Conservation (phyloP, 768 basidiomycete genomes). For the Kondoa malvinella region DNA sequence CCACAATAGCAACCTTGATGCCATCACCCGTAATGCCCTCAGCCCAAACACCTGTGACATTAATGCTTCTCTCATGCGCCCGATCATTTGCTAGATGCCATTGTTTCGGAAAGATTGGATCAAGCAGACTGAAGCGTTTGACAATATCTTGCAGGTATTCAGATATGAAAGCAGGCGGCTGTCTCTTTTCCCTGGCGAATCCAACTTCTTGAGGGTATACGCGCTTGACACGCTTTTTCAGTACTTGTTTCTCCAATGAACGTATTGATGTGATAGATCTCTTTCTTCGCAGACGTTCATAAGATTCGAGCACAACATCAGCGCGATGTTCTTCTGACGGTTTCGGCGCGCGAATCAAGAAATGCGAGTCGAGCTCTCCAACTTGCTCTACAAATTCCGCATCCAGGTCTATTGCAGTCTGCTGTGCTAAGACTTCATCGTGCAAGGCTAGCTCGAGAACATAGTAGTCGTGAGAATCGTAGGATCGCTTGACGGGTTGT, state of each 20-base stretch:
- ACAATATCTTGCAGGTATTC: constrained; percentile 33
- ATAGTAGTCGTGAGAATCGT: constrained; percentile 55
- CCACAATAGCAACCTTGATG: constrained; percentile 70
- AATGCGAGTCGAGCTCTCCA: constrained; percentile 64
- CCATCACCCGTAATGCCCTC: constrained; percentile 75
- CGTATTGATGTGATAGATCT: constrained; percentile 20
- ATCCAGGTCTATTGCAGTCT: constrained; percentile 46
- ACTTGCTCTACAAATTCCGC: constrained; percentile 75
- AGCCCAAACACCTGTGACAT: constrained; percentile 83
- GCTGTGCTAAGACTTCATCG: constrained; percentile 27
- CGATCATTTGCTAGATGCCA: constrained; percentile 92
- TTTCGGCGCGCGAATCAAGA: constrained; percentile 50
- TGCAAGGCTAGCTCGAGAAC: constrained; percentile 26
- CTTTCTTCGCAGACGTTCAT: not conserved
- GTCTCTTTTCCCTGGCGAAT: constrained; percentile 3
- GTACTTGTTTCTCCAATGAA: constrained; percentile 27
- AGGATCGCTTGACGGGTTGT: constrained; percentile 26
- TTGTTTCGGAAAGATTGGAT: constrained; percentile 67
- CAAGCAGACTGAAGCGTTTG: constrained; percentile 48
- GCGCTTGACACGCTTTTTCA: constrained; percentile 31
- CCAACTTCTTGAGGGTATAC: constrained; percentile 18
- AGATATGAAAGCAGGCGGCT: constrained; percentile 10
- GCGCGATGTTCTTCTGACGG: constrained; percentile 30
- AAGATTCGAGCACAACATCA: constrained; percentile 22
- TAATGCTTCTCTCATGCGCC: constrained; percentile 56